These are phyloP conservation scores for Phytophthora quininea DNA, from an alignment of 352 stramenopile species.

Conservation along the genomic window DNA sequence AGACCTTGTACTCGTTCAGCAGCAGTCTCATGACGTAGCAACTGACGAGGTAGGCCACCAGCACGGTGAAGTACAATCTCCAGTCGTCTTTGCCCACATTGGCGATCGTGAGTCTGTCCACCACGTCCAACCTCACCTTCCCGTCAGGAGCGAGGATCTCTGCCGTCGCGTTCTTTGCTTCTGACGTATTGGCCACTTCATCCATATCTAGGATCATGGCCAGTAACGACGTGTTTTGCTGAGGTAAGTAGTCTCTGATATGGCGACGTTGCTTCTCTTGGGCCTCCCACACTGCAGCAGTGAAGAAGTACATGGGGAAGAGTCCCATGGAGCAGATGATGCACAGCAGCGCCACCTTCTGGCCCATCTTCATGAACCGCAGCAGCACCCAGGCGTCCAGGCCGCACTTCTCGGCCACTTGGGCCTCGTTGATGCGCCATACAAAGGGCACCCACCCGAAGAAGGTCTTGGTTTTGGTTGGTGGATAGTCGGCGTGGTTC, in stretches of 20 bases:
- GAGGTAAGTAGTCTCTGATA: constrained; percentile 26
- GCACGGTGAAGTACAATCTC: constrained; percentile 66
- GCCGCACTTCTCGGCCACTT: constrained; percentile 66
- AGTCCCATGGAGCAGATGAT: constrained; percentile 62
- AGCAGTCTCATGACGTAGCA: constrained; percentile 67
- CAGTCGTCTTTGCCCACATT: constrained; percentile 69
- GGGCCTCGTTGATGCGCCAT: constrained; percentile 54
- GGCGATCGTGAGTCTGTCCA: constrained; percentile 74
- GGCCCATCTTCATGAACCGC: constrained; percentile 73
- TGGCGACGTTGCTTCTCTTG: constrained; percentile 35
- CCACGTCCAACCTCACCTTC: constrained; percentile 54
- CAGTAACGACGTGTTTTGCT: constrained; percentile 3
- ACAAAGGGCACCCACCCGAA: constrained; percentile 72
- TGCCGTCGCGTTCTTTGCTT: constrained; percentile 11
- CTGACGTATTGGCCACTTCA: constrained; percentile 9
- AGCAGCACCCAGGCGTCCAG: constrained; percentile 80
- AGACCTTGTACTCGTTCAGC: constrained; percentile 58
- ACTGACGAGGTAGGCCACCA: constrained; percentile 55
- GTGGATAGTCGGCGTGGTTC: constrained; percentile 49
- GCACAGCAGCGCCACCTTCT: constrained; percentile 67
- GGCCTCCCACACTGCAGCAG: constrained; percentile 37
- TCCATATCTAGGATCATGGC: constrained; percentile 31
- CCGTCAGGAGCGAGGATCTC: constrained; percentile 31
- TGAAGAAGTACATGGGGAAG: constrained; percentile 74
- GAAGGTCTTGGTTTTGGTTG: constrained; percentile 36